phyloP scores from a whole-genome alignment of 2,329 filamentous ascomycete genomes.

The Exophiala bonariae region DNA sequence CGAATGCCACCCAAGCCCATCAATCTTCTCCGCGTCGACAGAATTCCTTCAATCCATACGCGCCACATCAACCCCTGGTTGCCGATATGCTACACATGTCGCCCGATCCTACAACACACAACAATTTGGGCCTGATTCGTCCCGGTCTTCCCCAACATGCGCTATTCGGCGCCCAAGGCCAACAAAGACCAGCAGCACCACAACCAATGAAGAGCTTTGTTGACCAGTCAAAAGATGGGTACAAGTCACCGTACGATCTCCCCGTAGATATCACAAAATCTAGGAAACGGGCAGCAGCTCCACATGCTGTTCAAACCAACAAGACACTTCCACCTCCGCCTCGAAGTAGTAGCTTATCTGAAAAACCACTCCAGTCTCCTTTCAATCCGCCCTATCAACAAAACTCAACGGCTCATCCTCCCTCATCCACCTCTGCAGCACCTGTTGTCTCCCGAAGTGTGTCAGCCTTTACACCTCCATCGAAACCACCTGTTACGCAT shows the following conservation, averaged over 20 bases:
- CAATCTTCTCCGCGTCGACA: slow-evolving; percentile 24
- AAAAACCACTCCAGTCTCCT: slow-evolving; percentile 32
- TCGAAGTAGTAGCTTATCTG: slow-evolving; percentile 61
- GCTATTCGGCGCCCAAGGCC: slow-evolving; percentile 31
- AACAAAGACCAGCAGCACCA: slow-evolving; percentile 34
- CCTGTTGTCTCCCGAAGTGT: slow-evolving; percentile 18
- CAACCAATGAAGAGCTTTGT: slow-evolving; percentile 71
- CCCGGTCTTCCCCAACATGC: slow-evolving; percentile 15
- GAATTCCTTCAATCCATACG: slow-evolving; percentile 46
- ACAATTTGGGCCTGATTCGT: slow-evolving; percentile 20
- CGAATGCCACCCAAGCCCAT: slow-evolving; percentile 23
- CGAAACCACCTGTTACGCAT: slow-evolving; percentile 10
- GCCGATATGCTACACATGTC: slow-evolving; percentile 44
- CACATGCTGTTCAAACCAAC: slow-evolving; percentile 51
- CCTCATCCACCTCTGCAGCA: slow-evolving; percentile 17
- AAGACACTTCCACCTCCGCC: slow-evolving; percentile 47
- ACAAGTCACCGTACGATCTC: slow-evolving; percentile 91
- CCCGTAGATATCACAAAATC: slow-evolving; percentile 76
- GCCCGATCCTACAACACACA: slow-evolving; percentile 21
- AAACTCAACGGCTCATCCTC: slow-evolving; percentile 1
- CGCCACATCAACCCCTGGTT: slow-evolving; percentile 52
- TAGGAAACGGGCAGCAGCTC: slow-evolving; percentile 63
- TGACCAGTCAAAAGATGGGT: slow-evolving; percentile 86
- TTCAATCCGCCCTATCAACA: slow-evolving; percentile 33
- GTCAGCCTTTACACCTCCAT: slow-evolving; percentile 12